Conservation (phyloP, 2,329 filamentous ascomycete species). For the Verticillium tricorpus region DNA sequence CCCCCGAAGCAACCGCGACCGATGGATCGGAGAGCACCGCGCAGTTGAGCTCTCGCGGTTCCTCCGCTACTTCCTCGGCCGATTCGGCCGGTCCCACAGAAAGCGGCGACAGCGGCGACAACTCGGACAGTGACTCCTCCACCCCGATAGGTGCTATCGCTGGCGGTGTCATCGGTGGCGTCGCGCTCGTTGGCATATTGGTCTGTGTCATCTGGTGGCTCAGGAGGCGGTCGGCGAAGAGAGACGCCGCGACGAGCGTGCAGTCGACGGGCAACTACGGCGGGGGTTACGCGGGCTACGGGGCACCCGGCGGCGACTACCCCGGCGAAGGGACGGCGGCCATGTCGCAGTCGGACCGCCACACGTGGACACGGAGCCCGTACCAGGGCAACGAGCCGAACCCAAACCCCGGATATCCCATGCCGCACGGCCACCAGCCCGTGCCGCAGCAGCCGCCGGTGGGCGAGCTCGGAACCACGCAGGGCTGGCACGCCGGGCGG, state of each 20-base stretch:
- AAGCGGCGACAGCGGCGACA: neutral
- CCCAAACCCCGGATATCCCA: neutral
- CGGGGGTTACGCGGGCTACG: neutral
- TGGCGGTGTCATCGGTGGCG: slow-evolving; percentile 1
- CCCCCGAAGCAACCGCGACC: neutral
- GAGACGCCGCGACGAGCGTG: neutral
- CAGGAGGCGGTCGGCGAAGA: neutral
- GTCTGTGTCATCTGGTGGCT: neutral
- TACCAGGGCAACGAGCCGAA: neutral
- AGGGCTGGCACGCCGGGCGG: neutral
- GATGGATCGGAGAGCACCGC: neutral
- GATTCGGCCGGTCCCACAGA: neutral
- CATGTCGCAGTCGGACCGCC: neutral
- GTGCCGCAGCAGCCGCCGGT: neutral
- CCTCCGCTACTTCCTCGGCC: neutral
- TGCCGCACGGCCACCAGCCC: neutral
- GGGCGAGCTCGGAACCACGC: neutral
- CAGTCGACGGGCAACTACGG: neutral
- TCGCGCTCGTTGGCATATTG: neutral
- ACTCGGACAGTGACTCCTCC: neutral
- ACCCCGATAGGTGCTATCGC: neutral
- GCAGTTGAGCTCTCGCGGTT: neutral
- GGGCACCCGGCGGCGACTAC: neutral
- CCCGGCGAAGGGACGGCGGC: neutral
- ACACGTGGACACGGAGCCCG: neutral